Evolutionary conservation across 2,329 filamentous ascomycete genomes (phyloP), one percentile per base, ranked within the genome.

Genomic region (Trichothecium roseum): DNA sequence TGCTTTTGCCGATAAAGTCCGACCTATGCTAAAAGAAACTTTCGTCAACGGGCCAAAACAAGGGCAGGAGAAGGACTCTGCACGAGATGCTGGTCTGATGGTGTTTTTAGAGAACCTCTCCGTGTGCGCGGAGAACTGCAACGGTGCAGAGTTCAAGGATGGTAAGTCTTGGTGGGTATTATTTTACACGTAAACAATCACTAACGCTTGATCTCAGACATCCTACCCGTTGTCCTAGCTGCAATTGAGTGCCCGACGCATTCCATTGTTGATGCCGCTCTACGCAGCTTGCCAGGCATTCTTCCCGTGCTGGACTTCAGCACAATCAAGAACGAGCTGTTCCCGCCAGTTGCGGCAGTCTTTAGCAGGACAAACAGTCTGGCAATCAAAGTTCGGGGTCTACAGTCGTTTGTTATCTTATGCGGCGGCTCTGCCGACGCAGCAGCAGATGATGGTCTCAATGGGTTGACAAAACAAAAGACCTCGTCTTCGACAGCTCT

Each of bases 271-370:
- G 91, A 96, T 58, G 82, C 84, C 4, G 81, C 87, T 3, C 66
- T 98, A 12, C 74, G 81, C 34, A 84, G 81, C 18, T 62, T 98
- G 5, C 81, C 86, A 2, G 69, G 76, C 1, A 74, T 95, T n/a
- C 63, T 96, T 5, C 85, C 87, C 1, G 77, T 91, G 3, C 75
- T 98, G 7, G 91, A 98, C 58, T 96, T 95, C 47, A 93, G 82
- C 45, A 96, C 89, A 0, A 88, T 95, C 49, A 98, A 96, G 59
- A 91, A 94, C 48, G 89, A 96, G 43, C 71, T 98, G 1, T 98
- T 98, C 55, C 91, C 91, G 0, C 79, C 94, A 2, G 84, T 98
- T 43, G 85, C 89, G 2, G 65, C 72, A 8, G 91, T 95, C 1
- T 98, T 98, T 53, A 87, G 82, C 47, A 89, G 84, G 53, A 98